Percentiles rank a stretch among this genome's conserved stretches.
These are phyloP conservation scores for Umbelopsis sp. DNA, from an alignment of 192 early-diverging fungal species.

Conservation along the genomic window DNA sequence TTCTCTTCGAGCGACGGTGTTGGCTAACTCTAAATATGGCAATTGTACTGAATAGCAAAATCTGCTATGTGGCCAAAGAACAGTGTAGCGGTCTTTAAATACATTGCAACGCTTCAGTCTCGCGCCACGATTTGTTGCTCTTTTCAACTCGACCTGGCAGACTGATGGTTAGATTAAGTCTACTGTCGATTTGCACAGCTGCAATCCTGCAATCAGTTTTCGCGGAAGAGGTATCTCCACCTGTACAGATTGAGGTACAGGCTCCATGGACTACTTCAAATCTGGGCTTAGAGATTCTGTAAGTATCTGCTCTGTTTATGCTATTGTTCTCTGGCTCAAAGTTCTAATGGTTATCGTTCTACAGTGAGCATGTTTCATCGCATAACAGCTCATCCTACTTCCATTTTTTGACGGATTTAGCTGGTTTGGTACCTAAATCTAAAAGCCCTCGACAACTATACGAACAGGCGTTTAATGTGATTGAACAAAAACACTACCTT, in stretches of 20 bases:
- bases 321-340: neutral
- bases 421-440: slow-evolving; percentile 33
- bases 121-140: neutral
- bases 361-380: slow-evolving; percentile 66
- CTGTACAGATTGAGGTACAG: slow-evolving; percentile 50
- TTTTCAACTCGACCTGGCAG: neutral
- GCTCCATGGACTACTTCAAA: slow-evolving; percentile 71
- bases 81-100: neutral
- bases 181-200: slow-evolving; percentile 11
- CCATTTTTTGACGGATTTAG: slow-evolving; percentile 61
- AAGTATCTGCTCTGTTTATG: slow-evolving; percentile 34
- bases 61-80: neutral
- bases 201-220: neutral
- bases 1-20: neutral
- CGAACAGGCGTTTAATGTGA: slow-evolving; percentile 48
- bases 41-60: neutral
- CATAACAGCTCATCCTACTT: slow-evolving; percentile 70
- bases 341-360: slow-evolving; percentile 8
- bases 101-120: neutral
- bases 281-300: slow-evolving; percentile 76
- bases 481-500: slow-evolving; percentile 48
- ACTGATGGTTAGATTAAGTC: slow-evolving; percentile 12
- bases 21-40: neutral
- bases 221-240: slow-evolving; percentile 37
- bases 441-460: slow-evolving; percentile 53